Evolutionary conservation across 2,329 filamentous ascomycete species (phyloP), one percentile per base, ranked within the genome.

Genomic region (Aspergillus sp.): DNA sequence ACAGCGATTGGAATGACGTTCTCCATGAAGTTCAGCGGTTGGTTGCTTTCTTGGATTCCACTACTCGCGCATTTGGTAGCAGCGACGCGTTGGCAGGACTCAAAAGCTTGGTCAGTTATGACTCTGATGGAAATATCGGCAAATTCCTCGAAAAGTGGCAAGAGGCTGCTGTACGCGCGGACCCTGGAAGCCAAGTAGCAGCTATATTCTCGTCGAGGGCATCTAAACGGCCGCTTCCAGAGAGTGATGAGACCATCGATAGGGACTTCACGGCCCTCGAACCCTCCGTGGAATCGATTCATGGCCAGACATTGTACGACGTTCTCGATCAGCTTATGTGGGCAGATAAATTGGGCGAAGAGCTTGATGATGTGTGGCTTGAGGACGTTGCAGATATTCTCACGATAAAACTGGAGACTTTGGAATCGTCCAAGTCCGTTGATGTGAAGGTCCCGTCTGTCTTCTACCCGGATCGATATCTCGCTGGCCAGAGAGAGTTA

Each of bases 381-480:
- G 64, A 67, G 33, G 51, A 58, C 13, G 53, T 67, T 20, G 72
- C 69, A 10, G 70, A 75, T 15, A 60, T 79, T 13, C 54, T 80
- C n/a, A 67, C 70, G 7, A 61, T 78, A 48, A 63, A 48, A 42
- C 42, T 59, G 26, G 59, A 55, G 48, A 54, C 44, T 51, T 42
- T 45, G 35, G 59, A 45, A 11, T 46, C 64, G 17, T 55, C 42
- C 20, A 51, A 47, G 25, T 47, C 42, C 16, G 48, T 71, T 15
- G 59, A 65, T 16, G 53, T 78, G 26, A 67, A 67, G 4, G 61
- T 77, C 12, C 74, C 74, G 3, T 49, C 65, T 2, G 59, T 63
- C 2, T 67, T 75, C 45, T 76, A 74, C 41, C 64, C 71, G 4
- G 76, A 80, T 53, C 67, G 75, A 28, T 80, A 80, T 48, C 57